phyloP scores from a whole-genome alignment of 139 green algal species.

The Spirogloea muscicola region DNA sequence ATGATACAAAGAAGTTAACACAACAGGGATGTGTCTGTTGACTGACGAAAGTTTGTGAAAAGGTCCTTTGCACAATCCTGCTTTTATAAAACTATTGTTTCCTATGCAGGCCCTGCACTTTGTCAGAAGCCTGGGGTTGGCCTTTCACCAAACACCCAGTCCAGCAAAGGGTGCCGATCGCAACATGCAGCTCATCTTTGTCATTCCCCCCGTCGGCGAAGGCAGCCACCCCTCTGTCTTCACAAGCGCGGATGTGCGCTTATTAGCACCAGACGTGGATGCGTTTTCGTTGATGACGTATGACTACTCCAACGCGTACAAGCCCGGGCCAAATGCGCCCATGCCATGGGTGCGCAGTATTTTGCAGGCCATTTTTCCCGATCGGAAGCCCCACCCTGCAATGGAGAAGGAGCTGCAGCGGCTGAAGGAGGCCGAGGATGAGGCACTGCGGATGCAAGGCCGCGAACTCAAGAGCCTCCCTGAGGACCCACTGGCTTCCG shows the following conservation, averaged over 20 bases:
- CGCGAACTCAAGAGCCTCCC: no score
- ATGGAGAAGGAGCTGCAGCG: no score
- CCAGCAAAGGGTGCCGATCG: background rate
- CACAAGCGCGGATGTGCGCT: slow-evolving; percentile 6
- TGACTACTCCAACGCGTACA: slow-evolving; percentile 36
- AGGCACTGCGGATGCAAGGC: no score
- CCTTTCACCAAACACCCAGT: background rate
- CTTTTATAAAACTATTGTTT: background rate
- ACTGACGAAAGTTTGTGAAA: background rate
- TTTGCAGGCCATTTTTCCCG: no score
- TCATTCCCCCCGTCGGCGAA: slow-evolving; percentile 19
- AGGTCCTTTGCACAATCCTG: background rate
- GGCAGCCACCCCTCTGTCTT: background rate
- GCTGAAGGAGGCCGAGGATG: no score
- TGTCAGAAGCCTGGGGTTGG: background rate
- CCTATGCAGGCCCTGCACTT: slow-evolving; percentile 24
- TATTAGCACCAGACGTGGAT: slow-evolving; percentile 22
- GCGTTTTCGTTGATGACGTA: slow-evolving; percentile 50
- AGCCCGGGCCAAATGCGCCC: slow-evolving; percentile 38
- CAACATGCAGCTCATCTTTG: slow-evolving; percentile 35
- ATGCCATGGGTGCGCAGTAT: slow-evolving; percentile 33
- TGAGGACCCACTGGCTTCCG: no score
- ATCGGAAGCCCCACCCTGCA: no score
- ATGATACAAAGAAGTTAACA: no score
- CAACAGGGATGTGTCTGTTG: background rate